phyloP scores from a whole-genome alignment of 306 rosid genomes.

The Ziziphus jujuba region DNA sequence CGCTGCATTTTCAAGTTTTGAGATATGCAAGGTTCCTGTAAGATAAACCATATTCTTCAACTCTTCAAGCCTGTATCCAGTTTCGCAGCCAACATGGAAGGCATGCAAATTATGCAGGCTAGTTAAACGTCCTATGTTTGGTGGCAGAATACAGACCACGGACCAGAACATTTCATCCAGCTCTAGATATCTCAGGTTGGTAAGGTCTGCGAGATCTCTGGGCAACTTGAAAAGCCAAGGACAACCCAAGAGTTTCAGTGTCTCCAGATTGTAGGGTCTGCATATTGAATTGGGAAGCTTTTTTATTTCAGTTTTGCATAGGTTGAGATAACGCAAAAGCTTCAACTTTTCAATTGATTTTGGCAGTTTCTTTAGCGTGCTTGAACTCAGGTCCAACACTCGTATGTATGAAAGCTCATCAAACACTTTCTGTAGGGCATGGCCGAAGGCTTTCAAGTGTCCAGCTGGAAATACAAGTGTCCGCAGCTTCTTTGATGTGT shows the following conservation, averaged over 20 bases:
- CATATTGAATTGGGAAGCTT: slow-evolving; percentile 19
- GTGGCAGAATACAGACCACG: background rate
- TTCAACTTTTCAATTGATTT: slow-evolving; percentile 14
- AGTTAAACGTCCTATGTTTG: slow-evolving; percentile 10
- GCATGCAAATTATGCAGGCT: slow-evolving; percentile 14
- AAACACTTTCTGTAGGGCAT: background rate
- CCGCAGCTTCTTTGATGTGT: slow-evolving; percentile 5
- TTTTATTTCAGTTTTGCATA: slow-evolving; percentile 12
- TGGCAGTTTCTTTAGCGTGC: slow-evolving; percentile 14
- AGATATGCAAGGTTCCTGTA: slow-evolving; percentile 11
- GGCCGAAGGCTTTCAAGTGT: slow-evolving; percentile 7
- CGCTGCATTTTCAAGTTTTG: slow-evolving; percentile 24
- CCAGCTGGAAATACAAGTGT: slow-evolving; percentile 7
- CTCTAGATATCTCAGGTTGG: slow-evolving; percentile 22
- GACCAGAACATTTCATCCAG: slow-evolving; percentile 23
- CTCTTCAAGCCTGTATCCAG: slow-evolving; percentile 20
- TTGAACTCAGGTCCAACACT: slow-evolving; percentile 22
- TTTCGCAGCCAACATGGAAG: slow-evolving; percentile 15
- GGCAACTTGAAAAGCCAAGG: slow-evolving; percentile 23
- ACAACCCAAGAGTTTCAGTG: slow-evolving; percentile 22
- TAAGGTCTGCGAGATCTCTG: background rate
- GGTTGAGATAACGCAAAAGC: slow-evolving; percentile 23
- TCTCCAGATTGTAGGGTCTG: slow-evolving; percentile 15
- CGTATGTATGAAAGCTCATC: slow-evolving; percentile 3
- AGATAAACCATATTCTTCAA: slow-evolving; percentile 18